Percentiles rank a stretch among this genome's conserved stretches.
phyloP scores from a whole-genome alignment of 371 early-diverging fungal genomes.

The Phascolomyces articulosus region DNA sequence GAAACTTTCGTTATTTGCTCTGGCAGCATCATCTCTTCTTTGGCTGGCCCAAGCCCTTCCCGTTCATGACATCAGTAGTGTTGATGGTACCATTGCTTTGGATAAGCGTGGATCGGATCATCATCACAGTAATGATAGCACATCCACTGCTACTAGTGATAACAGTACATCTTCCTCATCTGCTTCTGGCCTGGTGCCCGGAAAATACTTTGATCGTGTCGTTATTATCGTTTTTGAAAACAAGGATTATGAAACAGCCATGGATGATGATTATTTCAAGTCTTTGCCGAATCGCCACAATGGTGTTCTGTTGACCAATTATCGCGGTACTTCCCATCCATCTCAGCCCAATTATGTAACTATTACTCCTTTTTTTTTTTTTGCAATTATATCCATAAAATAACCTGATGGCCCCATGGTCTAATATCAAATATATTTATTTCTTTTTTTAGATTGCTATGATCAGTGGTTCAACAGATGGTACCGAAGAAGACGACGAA shows the following conservation, averaged over 20 bases:
- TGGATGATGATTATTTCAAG: slow-evolving; percentile 38
- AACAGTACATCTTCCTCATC: background rate
- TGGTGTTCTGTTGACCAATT: slow-evolving; percentile 39
- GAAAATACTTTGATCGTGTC: slow-evolving; percentile 46
- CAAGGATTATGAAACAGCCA: slow-evolving; percentile 39
- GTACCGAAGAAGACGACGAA: slow-evolving; percentile 44
- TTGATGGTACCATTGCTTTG: background rate
- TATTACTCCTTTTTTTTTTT: background rate
- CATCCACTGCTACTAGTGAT: background rate
- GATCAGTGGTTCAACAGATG: slow-evolving; percentile 51
- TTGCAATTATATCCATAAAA: too few species aligned
- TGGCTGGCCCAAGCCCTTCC: slow-evolving; percentile 14
- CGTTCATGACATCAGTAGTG: background rate
- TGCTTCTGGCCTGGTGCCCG: slow-evolving; percentile 17
- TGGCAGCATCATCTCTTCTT: slow-evolving; percentile 11
- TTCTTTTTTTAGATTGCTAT: slow-evolving; percentile 29
- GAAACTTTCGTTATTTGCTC: slow-evolving; percentile 9
- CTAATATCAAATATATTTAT: too few species aligned
- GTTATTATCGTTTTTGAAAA: slow-evolving; percentile 59
- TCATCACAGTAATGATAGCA: background rate
- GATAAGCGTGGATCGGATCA: background rate
- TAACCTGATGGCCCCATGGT: too few species aligned
- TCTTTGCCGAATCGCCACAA: slow-evolving; percentile 23
- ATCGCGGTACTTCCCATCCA: slow-evolving; percentile 41
- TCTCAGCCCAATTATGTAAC: slow-evolving; percentile 49